These are phyloP conservation scores for Auricularia sp. DNA, from an alignment of 768 basidiomycete genomes.

Conservation along the genomic window DNA sequence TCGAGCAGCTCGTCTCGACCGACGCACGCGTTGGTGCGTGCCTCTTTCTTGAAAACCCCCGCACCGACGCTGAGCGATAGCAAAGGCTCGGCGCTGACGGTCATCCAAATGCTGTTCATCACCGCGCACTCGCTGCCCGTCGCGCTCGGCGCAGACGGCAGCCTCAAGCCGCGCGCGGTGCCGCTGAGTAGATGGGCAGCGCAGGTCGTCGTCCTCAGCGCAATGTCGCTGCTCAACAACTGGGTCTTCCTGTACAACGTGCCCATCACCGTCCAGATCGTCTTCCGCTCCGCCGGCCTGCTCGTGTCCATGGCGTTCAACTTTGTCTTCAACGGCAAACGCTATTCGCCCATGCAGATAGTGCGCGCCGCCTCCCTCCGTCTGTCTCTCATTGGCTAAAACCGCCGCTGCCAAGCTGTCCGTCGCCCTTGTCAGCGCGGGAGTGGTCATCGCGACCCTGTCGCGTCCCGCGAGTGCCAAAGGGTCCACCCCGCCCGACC, in stretches of 20 bases:
- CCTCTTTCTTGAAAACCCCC: not conserved
- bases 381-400: not conserved
- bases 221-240: slow-evolving; percentile 67
- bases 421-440: slow-evolving; percentile 55
- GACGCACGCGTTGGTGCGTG: slow-evolving; percentile 56
- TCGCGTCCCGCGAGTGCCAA: slow-evolving; percentile 36
- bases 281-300: slow-evolving; percentile 74
- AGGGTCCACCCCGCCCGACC: slow-evolving; percentile 22
- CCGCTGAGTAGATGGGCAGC: slow-evolving; percentile 57
- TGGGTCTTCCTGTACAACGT: slow-evolving; percentile 71
- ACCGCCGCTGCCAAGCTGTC: slow-evolving; percentile 33
- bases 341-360: not conserved
- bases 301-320: not conserved
- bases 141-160: slow-evolving; percentile 32
- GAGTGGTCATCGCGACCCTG: slow-evolving; percentile 64
- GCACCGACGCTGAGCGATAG: not conserved
- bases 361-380: not conserved
- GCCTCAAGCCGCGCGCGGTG: slow-evolving; percentile 54
- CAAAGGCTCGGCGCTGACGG: slow-evolving; percentile 70
- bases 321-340: slow-evolving; percentile 8
- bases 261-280: slow-evolving; percentile 69
- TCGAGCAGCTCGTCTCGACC: slow-evolving; percentile 61
- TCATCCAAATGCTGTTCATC: slow-evolving; percentile 77
- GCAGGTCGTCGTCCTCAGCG: slow-evolving; percentile 59
- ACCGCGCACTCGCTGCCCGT: slow-evolving; percentile 54